Evolutionary conservation across 345 rosid species (phyloP).

Genomic region (Capsella bursapastoris): DNA sequence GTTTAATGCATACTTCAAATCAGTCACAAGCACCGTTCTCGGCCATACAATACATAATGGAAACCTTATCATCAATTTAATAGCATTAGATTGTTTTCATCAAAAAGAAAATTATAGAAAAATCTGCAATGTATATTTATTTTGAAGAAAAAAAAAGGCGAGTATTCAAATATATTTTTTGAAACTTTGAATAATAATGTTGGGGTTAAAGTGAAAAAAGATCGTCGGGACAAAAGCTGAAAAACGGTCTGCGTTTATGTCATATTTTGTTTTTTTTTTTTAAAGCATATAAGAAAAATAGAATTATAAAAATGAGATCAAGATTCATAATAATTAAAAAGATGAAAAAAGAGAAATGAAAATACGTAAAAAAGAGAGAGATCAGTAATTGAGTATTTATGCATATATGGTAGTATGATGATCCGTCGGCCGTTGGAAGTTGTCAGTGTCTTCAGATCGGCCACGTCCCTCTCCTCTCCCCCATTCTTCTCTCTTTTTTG

Average conservation of each 20-base stretch:
- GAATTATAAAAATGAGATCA: not conserved
- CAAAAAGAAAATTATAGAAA: too few species aligned
- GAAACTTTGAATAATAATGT: not conserved
- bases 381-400: not conserved
- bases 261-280: not conserved
- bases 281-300: not conserved
- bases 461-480: conserved; percentile 36
- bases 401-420: not conserved
- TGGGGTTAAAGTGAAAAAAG: conserved; percentile 20
- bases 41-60: conserved; percentile 18
- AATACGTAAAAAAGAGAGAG: not conserved
- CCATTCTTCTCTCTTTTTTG: conserved; percentile 34
- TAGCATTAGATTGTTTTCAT: too few species aligned
- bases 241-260: conserved; percentile 14
- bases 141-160: not conserved
- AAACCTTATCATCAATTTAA: conserved; percentile 19
- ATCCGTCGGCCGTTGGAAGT: conserved; percentile 31
- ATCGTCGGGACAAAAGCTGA: conserved; percentile 32
- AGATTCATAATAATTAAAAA: not conserved
- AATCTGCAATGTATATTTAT: too few species aligned
- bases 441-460: conserved; percentile 44
- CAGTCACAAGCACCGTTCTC: conserved; percentile 18
- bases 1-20: conserved; percentile 17
- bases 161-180: not conserved
- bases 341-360: not conserved